phyloP scores from a whole-genome alignment of 2,329 filamentous ascomycete species.

The Pseudogymnoascus sp. region DNA sequence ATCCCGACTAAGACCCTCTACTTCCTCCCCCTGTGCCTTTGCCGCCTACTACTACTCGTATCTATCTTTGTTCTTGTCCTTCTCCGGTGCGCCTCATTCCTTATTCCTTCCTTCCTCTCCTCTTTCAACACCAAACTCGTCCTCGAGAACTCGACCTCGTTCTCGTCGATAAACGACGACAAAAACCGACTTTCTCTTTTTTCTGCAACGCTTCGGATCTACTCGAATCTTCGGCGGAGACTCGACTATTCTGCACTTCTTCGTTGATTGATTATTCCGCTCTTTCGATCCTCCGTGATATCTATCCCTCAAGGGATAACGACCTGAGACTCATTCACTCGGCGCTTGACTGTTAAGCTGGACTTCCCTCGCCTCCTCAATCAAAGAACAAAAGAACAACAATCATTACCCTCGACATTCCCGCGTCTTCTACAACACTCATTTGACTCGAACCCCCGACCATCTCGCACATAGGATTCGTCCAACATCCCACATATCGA shows the following conservation, averaged over 20 bases:
- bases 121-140: background rate
- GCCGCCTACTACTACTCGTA: background rate
- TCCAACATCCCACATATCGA: background rate
- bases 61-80: background rate
- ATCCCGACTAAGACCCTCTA: background rate
- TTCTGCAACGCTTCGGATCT: background rate
- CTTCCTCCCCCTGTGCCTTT: background rate
- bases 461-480: background rate
- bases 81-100: background rate
- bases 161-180: background rate
- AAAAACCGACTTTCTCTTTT: background rate
- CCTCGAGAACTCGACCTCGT: conserved; percentile 1
- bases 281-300: background rate
- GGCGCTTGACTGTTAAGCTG: conserved; percentile 4
- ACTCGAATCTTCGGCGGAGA: conserved; percentile 3
- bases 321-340: background rate
- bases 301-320: background rate
- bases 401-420: background rate
- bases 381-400: background rate
- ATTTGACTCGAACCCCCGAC: conserved; percentile 6
- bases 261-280: background rate
- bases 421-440: conserved; percentile 4
- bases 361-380: background rate
- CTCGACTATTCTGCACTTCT: background rate
- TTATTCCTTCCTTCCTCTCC: background rate